Evolutionary conservation across 2,329 filamentous ascomycete genomes (phyloP), one percentile per base, ranked within the genome.

Genomic region (Arthrobotrys iridis): DNA sequence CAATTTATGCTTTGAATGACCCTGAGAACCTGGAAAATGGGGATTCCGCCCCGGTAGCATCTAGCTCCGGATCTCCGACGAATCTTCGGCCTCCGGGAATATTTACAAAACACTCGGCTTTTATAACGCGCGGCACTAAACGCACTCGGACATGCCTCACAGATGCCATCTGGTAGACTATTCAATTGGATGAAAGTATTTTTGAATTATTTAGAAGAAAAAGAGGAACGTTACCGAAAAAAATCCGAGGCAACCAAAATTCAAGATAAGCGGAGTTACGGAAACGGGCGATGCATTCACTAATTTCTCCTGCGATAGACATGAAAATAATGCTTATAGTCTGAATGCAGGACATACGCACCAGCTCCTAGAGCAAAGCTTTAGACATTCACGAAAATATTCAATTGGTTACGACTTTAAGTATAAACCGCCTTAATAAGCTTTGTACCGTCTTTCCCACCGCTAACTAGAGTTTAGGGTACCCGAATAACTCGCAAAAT

Each of bases 321-420:
- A 48, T 73, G 68, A 37, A 0, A 41, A 73, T 52, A 73, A 73
- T 15, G 68, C 65, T 40, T 73, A 55, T 37, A 65, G 68, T 24
- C 50, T 65, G 15, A 59, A 58, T 24, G 58, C 68, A 24, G 13
- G 28, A 4, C 43, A 59, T 43, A 52, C 22, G 11, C 68, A 65
- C 55, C 28, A 52, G 26, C 24, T 73, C n/a, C 68, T 59, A 43
- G 48, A 48, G 10, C 40, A 28, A 10, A 43, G 18, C 11, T n/a
- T 10, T 5, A 63, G 28, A n/a, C 3, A 50, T 7, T 28, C 26
- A 40, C 26, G 66, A 6, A 55, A 57, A 8, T 46, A 57, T 45
- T 71, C 58, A 8, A 30, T 45, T 43, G 48, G 11, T 26, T 45
- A 33, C n/a, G 15, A 46, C 13, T n/a, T 48, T 20, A 20, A 13